Evolutionary conservation across 2,329 filamentous ascomycete species (phyloP), one percentile per base, ranked within the genome.

Genomic region (Xylariaceae sp.): DNA sequence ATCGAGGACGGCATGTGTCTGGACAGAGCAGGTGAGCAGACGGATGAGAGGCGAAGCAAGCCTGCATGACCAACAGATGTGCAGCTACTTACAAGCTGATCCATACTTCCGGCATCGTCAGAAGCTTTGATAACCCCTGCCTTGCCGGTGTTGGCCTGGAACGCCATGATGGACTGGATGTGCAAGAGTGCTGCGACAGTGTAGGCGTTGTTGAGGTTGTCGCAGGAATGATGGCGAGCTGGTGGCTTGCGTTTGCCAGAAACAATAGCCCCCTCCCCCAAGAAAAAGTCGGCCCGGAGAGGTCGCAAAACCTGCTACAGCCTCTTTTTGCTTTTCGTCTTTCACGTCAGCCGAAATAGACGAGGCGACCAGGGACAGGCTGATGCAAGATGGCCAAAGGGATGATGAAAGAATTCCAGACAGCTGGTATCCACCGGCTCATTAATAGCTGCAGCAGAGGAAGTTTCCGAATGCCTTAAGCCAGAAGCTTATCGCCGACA

Each of bases 1-100:
- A 56, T 89, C 83, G 56, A 91, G 74, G 45, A 91, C 77, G 17
- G 76, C 68, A 59, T 81, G 74, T 49, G 80, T 71, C 80, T 83
- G 22, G 43, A 43, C 35, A 31, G 36, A 19, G 35, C 26, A 16
- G 26, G 33, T 38, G 32, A 26, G 40, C 18, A 29, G 38, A 16
- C 37, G 15, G 22, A 18, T 7, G 6, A 26, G 3, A 37, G 26
- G 22, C 24, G 18, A 26, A 3, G 19, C 6, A 28, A 37, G 34
- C 15, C 39, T 45, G 44, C n/a, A n/a, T n/a, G 42, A 41, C 38
- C 43, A 34, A 43, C 42, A 47, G 43, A 43, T 42, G 41, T 52
- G 34, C 37, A 43, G 42, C 34, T 44, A 68, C 74, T 70, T 72
- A 83, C 79, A 68, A 82, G 67, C 59, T 73, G 75, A 51, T 78